Evolutionary conservation across 2,329 filamentous ascomycete species (phyloP).

Genomic region (Tolypocladium album): DNA sequence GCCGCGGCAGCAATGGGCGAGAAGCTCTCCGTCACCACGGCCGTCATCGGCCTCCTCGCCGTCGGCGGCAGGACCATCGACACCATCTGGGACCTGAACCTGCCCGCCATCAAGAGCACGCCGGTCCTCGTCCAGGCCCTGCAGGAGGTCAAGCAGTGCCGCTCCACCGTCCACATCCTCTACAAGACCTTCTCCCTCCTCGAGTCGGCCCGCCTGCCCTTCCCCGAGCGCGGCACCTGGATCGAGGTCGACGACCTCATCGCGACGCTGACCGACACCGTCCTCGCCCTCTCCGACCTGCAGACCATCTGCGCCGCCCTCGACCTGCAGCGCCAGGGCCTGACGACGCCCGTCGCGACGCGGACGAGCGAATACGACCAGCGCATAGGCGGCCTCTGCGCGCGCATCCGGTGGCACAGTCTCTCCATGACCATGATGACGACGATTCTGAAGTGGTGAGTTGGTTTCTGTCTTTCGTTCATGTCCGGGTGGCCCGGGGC

Average conservation of each 20-base stretch:
- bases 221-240: slow-evolving; percentile 23
- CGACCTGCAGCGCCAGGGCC: slow-evolving; percentile 1
- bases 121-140: slow-evolving; percentile 18
- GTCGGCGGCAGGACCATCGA: slow-evolving; percentile 23
- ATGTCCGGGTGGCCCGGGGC: no score
- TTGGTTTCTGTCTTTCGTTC: neutral
- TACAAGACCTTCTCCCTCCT: slow-evolving; percentile 23
- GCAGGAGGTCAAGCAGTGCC: slow-evolving; percentile 24
- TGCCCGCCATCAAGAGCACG: slow-evolving; percentile 15
- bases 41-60: slow-evolving; percentile 24
- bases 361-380: slow-evolving; percentile 11
- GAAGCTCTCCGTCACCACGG: slow-evolving; percentile 22
- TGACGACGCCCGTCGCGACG: slow-evolving; percentile 2
- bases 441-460: slow-evolving; percentile 27
- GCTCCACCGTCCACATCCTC: slow-evolving; percentile 24
- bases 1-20: slow-evolving; percentile 4
- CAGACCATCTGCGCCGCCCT: slow-evolving; percentile 15
- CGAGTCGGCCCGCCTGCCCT: slow-evolving; percentile 20
- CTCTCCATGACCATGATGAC: slow-evolving; percentile 28
- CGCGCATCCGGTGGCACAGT: slow-evolving; percentile 24
- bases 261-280: slow-evolving; percentile 23
- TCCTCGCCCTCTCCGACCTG: slow-evolving; percentile 23
- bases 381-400: slow-evolving; percentile 16
- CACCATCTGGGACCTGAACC: slow-evolving; percentile 22
- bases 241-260: slow-evolving; percentile 23